Base-by-base conservation (phyloP, 23 red algal genomes). In the Agarophyton chilense region DNA sequence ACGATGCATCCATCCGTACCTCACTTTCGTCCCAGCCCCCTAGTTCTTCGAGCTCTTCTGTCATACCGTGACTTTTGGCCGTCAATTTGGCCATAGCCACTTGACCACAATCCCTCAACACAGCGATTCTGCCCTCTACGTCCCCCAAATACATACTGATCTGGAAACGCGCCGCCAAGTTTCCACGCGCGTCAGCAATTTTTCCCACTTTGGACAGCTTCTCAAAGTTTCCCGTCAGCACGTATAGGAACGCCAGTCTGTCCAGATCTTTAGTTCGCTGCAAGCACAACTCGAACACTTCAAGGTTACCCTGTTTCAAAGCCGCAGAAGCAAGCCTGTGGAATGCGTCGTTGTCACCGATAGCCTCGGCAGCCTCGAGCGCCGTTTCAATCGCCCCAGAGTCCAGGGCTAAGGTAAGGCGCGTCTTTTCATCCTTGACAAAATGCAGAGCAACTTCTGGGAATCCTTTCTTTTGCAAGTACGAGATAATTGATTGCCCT, bases 401-500 rank as follows among this genome's bases (percentile, higher is more conserved):
- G 26, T 94, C 90, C 52, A 99, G 47, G n/a, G 97, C 97, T 29
- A 99, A 83, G 19, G 88, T 88, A 77, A 99, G 95, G 21, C 97
- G 97, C 31, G 97, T 99, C 86, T 91, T 89, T 60, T 95, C 86
- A 53, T 99, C 97, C 40, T 92, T 85, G 34, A 95, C 93, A 91
- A 99, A 99, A 50, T 94, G 90, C 61, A 99, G 77, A 4, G 97
- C 97, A 12, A 99, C 93, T 38, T 99, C 97, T 21, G 93, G 97
- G 79, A 95, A 99, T 45, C 97, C 97, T 76, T 99, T 99, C 51
- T 78, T 84, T 86, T 96, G 94, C 65, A 99, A 78, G 71, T 99
- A 99, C 1, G 87, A 54, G 57, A 99, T 99, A 50, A 99, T 99
- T 4, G 93, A 92, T 79, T 99, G 90, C 0, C 97, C 97, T 35